Conservation (phyloP, 306 rosid species). For the Lathyrus oleraceus region DNA sequence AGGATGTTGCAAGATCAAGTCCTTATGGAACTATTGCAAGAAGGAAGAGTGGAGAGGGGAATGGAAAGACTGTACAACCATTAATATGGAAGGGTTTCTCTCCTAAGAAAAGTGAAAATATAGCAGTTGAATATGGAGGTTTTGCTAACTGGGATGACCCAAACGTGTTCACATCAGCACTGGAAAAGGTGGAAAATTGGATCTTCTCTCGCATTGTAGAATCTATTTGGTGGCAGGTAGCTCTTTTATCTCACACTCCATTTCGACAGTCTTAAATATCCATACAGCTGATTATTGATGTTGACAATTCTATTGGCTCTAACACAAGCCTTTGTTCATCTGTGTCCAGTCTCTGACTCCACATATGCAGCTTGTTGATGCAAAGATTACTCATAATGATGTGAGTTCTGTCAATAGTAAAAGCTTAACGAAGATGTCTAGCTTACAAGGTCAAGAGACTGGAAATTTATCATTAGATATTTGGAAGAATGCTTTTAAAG, state of each 20-base stretch:
- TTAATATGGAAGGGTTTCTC: conserved; percentile 68
- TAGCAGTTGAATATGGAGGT: conserved; percentile 42
- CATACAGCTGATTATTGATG: conserved; percentile 8
- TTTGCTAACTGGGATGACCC: conserved; percentile 66
- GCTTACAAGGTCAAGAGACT: conserved; percentile 63
- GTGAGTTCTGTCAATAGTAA: conserved; percentile 45
- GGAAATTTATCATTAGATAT: conserved; percentile 71
- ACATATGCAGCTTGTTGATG: conserved; percentile 73
- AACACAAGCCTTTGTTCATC: conserved; percentile 25
- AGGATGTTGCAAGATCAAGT: conserved; percentile 39
- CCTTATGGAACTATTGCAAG: conserved; percentile 44
- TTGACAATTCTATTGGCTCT: conserved; percentile 29
- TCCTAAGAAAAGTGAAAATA: conserved; percentile 50
- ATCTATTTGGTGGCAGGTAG: conserved; percentile 99
- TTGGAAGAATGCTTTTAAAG: conserved; percentile 91
- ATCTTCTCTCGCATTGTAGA: conserved; percentile 91
- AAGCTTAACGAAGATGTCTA: conserved; percentile 47
- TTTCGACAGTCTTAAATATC: conserved; percentile 6
- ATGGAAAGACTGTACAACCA: conserved; percentile 45
- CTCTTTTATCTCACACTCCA: conserved; percentile 3
- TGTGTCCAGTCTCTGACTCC: conserved; percentile 83
- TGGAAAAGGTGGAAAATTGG: conserved; percentile 92
- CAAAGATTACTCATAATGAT: conserved; percentile 42
- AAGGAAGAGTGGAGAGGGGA: conserved; percentile 54
- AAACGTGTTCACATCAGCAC: conserved; percentile 55